Evolutionary conservation across 108 stramenopile genomes (phyloP).

Genomic region (Stephanodiscus minutulus): DNA sequence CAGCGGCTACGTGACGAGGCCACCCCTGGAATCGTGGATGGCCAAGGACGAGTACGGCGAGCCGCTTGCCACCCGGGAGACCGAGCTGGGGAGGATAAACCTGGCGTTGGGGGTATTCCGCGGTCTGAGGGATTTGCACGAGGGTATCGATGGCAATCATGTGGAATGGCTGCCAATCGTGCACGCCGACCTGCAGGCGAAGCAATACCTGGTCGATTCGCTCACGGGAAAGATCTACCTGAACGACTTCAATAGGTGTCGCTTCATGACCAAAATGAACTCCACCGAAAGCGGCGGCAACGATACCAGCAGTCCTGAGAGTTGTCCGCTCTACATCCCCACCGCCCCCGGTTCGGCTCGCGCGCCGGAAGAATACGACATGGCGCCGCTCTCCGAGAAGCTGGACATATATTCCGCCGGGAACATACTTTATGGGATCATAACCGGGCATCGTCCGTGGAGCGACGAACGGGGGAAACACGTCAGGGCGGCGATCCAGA

Average conservation of each 20-base stretch:
- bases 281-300: constrained; percentile 1
- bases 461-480: constrained; percentile 38
- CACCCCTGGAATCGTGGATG: constrained; percentile 47
- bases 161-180: constrained; percentile 57
- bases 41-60: constrained; percentile 36
- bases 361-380: constrained; percentile 77
- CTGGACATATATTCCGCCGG: constrained; percentile 50
- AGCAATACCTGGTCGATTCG: constrained; percentile 73
- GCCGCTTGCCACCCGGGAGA: constrained; percentile 37
- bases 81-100: constrained; percentile 49
- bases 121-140: constrained; percentile 57
- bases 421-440: constrained; percentile 50
- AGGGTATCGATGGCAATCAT: constrained; percentile 48
- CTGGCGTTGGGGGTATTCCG: constrained; percentile 68
- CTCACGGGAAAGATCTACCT: constrained; percentile 54
- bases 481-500: constrained; percentile 27
- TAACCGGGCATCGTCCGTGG: constrained; percentile 46
- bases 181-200: constrained; percentile 79
- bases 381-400: constrained; percentile 44
- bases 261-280: constrained; percentile 66
- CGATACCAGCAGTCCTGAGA: constrained; percentile 7
- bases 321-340: constrained; percentile 71
- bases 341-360: constrained; percentile 72
- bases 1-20: constrained; percentile 36
- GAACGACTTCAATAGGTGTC: constrained; percentile 90